A percentile compares a stretch with the other conserved stretches of the same genome.
phyloP scores from a whole-genome alignment of 2,329 filamentous ascomycete genomes.

The Drechslera avenae region DNA sequence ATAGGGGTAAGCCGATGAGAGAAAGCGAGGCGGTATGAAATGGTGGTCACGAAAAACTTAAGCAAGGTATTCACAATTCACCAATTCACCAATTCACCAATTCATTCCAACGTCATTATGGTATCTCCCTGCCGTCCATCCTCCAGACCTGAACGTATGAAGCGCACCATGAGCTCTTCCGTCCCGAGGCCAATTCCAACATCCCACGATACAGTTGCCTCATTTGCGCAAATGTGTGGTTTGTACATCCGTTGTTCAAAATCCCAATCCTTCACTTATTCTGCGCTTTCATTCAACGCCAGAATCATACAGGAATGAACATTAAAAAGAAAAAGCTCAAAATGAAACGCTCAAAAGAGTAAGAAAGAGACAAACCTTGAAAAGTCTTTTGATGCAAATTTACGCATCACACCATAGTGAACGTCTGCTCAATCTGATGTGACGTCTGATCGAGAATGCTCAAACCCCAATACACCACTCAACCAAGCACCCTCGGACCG shows the following conservation, averaged over 20 bases:
- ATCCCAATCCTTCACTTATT: too few species aligned
- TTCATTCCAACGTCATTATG: neutral
- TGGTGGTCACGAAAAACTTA: too few species aligned
- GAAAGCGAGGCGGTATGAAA: too few species aligned
- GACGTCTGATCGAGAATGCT: neutral
- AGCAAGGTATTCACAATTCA: too few species aligned
- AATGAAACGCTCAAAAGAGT: neutral
- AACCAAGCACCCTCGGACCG: conserved; percentile 37
- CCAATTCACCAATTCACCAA: too few species aligned
- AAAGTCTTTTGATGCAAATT: neutral
- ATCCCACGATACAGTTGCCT: too few species aligned
- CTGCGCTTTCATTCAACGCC: neutral
- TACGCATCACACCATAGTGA: neutral
- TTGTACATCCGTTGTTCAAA: too few species aligned
- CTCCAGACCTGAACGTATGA: too few species aligned
- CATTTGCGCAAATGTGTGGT: too few species aligned
- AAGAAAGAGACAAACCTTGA: conserved; percentile 2
- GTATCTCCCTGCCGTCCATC: neutral
- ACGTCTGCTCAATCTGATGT: neutral
- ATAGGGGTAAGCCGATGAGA: too few species aligned
- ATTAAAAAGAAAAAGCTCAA: neutral
- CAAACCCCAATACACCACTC: conserved; percentile 5
- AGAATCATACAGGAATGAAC: neutral
- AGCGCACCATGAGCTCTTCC: too few species aligned
- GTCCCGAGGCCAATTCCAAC: too few species aligned